phyloP scores from a whole-genome alignment of 208 protist genomes.

The Herpetomonas muscarum region DNA sequence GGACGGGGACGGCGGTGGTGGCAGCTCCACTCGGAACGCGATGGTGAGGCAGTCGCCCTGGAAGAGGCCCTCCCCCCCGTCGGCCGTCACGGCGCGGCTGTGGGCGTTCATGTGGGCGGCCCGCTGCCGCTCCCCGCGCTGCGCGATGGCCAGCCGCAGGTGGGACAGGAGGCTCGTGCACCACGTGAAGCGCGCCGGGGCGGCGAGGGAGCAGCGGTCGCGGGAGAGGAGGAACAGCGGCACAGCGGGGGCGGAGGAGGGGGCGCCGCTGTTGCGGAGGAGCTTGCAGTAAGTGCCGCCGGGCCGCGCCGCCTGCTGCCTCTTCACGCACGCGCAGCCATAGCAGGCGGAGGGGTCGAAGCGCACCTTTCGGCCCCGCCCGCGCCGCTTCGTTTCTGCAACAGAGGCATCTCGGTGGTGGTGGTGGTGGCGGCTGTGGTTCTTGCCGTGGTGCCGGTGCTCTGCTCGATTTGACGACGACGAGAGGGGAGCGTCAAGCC shows the following conservation, averaged over 20 bases:
- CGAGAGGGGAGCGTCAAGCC: neutral
- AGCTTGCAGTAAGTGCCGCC: neutral
- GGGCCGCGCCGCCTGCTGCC: neutral
- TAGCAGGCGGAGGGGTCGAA: neutral
- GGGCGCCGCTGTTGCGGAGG: neutral
- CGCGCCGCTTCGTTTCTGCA: neutral
- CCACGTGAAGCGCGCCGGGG: constrained; percentile 10
- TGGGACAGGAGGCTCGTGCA: constrained; percentile 14
- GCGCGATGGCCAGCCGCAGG: constrained; percentile 1
- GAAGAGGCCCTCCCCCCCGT: constrained; percentile 12
- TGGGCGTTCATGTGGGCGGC: constrained; percentile 1
- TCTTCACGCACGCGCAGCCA: neutral
- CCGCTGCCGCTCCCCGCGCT: neutral
- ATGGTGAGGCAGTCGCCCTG: constrained; percentile 11
- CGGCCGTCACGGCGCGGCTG: neutral
- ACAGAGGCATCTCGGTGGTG: no score
- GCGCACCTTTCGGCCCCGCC: neutral
- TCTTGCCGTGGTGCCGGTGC: neutral
- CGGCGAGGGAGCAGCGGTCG: constrained; percentile 15
- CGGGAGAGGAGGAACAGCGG: constrained; percentile 1
- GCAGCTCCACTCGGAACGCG: constrained; percentile 22
- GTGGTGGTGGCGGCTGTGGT: neutral
- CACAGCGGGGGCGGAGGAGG: neutral
- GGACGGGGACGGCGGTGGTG: no score
- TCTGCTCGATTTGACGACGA: neutral